These are phyloP conservation scores for Millerozyma miso DNA, from an alignment of 805 yeast species.

Conservation along the genomic window DNA sequence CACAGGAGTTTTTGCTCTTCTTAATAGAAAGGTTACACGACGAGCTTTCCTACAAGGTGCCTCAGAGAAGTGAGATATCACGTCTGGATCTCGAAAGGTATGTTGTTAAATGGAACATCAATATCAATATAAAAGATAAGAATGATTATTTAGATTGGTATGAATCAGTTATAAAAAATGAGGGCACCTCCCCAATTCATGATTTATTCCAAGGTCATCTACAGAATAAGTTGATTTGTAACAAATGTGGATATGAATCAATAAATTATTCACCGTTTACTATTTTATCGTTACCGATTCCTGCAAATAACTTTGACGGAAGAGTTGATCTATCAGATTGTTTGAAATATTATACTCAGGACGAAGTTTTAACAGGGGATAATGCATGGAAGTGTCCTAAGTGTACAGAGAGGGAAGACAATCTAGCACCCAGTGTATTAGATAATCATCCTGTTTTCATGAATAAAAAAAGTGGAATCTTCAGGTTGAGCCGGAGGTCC, in stretches of 20 bases:
- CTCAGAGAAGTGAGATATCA: slow-evolving; percentile 15
- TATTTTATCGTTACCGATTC: slow-evolving; percentile 60
- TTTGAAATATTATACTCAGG: slow-evolving; percentile 54
- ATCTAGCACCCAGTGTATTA: slow-evolving; percentile 13
- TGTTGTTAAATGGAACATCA: slow-evolving; percentile 28
- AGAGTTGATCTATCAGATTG: slow-evolving; percentile 56
- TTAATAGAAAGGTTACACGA: slow-evolving; percentile 65
- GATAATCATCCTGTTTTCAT: slow-evolving; percentile 37
- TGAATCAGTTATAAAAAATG: slow-evolving; percentile 43
- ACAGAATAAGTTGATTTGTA: slow-evolving; percentile 60
- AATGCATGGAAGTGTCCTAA: slow-evolving; percentile 85
- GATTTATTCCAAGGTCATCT: slow-evolving; percentile 70
- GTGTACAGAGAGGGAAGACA: slow-evolving; percentile 38
- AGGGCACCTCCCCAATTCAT: slow-evolving; percentile 65
- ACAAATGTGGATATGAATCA: slow-evolving; percentile 58
- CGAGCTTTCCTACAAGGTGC: slow-evolving; percentile 43
- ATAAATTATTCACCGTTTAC: slow-evolving; percentile 60
- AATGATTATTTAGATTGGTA: slow-evolving; percentile 64
- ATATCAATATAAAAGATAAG: slow-evolving; percentile 27
- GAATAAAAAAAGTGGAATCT: slow-evolving; percentile 30
- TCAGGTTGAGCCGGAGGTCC: slow-evolving; percentile 29
- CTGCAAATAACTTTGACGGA: slow-evolving; percentile 27
- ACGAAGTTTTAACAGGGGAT: slow-evolving; percentile 65
- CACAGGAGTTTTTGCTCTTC: slow-evolving; percentile 70
- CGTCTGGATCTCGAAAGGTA: slow-evolving; percentile 21